phyloP scores from a whole-genome alignment of 192 early-diverging fungal genomes.

The Phlyctochytrium planicorne region DNA sequence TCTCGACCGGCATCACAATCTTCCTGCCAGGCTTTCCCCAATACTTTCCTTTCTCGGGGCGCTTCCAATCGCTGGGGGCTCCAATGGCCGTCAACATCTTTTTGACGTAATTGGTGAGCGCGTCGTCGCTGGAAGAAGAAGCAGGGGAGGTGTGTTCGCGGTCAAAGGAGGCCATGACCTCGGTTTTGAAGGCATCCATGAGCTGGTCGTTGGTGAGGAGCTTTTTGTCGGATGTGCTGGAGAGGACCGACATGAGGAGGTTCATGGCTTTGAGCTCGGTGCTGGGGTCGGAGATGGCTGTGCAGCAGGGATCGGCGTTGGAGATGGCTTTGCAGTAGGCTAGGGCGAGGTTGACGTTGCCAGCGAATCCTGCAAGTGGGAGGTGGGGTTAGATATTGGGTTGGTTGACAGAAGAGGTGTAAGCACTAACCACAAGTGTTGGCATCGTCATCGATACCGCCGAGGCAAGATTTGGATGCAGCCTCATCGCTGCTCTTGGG shows the following conservation, averaged over 20 bases:
- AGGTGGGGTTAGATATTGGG: too few relatives aligned
- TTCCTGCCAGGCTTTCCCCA: too few relatives aligned
- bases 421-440: too few relatives aligned
- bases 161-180: too few relatives aligned
- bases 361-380: background rate
- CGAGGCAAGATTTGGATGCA: too few relatives aligned
- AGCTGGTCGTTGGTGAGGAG: background rate
- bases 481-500: too few relatives aligned
- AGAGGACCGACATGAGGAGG: background rate
- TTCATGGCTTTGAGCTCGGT: background rate
- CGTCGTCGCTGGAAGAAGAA: too few relatives aligned
- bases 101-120: background rate
- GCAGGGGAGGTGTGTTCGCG: too few relatives aligned
- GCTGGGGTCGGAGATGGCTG: background rate
- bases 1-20: too few relatives aligned
- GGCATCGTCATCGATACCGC: background rate
- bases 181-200: background rate
- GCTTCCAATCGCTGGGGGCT: too few relatives aligned
- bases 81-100: background rate
- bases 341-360: background rate
- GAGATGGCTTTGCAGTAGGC: background rate
- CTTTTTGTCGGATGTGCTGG: background rate
- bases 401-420: too few relatives aligned
- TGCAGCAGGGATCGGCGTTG: background rate
- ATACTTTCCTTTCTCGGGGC: too few relatives aligned